Conservation (phyloP, 768 basidiomycete genomes). For the Lactarius indigo region DNA sequence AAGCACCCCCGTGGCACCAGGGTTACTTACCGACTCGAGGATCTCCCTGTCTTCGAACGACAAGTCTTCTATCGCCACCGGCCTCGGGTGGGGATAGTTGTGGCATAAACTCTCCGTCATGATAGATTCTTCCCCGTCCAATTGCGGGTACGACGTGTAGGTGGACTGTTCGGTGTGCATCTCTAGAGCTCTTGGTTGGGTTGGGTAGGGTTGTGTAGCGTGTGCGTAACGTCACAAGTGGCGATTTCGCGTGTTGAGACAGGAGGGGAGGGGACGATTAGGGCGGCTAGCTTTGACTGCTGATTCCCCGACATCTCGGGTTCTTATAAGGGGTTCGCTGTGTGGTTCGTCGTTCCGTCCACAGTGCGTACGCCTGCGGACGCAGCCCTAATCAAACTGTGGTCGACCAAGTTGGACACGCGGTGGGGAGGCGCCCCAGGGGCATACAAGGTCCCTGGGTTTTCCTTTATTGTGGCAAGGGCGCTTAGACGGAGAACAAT, state of each 20-base stretch:
- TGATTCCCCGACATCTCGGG: not conserved
- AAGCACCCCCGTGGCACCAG: not conserved
- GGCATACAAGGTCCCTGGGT: not conserved
- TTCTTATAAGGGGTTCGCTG: slow-evolving; percentile 13
- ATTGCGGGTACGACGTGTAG: slow-evolving; percentile 2
- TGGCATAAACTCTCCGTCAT: not conserved
- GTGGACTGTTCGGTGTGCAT: slow-evolving; percentile 12
- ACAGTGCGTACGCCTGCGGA: slow-evolving; percentile 11
- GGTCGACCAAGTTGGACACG: slow-evolving; percentile 19
- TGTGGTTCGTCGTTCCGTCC: slow-evolving; percentile 18
- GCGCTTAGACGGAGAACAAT: slow-evolving; percentile 9
- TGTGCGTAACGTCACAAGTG: not conserved
- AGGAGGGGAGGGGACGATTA: not conserved
- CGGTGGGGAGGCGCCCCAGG: not conserved
- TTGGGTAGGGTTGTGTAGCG: not conserved
- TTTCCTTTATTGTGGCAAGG: slow-evolving; percentile 11
- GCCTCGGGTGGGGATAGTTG: slow-evolving; percentile 13
- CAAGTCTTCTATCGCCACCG: slow-evolving; percentile 17
- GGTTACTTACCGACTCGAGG: slow-evolving; percentile 14
- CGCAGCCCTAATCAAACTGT: slow-evolving; percentile 19
- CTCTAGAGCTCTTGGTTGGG: not conserved
- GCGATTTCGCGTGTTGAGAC: not conserved
- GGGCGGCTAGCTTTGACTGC: not conserved
- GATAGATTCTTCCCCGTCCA: slow-evolving; percentile 12
- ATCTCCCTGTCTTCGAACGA: slow-evolving; percentile 5